phyloP scores from a whole-genome alignment of 257 asterid species.

The Fraxinus quadrangulata region DNA sequence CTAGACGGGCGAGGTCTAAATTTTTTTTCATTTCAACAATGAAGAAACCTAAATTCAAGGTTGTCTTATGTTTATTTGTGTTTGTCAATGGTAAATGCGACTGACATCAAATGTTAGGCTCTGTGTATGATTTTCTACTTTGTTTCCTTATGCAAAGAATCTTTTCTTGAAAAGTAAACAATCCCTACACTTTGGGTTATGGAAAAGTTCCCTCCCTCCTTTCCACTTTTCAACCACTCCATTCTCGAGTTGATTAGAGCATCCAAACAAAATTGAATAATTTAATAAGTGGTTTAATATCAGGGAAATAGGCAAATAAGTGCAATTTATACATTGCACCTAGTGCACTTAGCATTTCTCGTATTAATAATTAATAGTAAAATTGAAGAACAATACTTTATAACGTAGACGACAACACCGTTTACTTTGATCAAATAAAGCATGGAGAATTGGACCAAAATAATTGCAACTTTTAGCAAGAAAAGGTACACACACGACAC shows the following conservation, averaged over 20 bases:
- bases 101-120: conserved; percentile 3
- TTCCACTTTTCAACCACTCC: conserved; percentile 16
- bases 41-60: neutral
- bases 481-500: neutral
- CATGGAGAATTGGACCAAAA: conserved; percentile 27
- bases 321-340: neutral
- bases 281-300: neutral
- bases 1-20: neutral
- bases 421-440: conserved; percentile 30
- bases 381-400: neutral
- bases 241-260: neutral
- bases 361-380: neutral
- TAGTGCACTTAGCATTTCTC: neutral
- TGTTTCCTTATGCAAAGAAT: conserved; percentile 32
- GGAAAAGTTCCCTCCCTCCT: neutral
- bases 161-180: conserved; percentile 14
- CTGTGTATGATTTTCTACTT: conserved; percentile 18
- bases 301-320: neutral
- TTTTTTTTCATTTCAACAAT: neutral
- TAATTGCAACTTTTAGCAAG: neutral
- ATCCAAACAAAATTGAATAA: neutral
- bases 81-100: neutral
- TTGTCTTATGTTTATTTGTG: neutral
- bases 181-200: conserved; percentile 19
- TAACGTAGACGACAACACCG: neutral